A percentile compares a stretch with the other conserved stretches of the same genome.
Evolutionary conservation across 2,329 filamentous ascomycete species (phyloP).

Genomic region (Shiraia sp.): DNA sequence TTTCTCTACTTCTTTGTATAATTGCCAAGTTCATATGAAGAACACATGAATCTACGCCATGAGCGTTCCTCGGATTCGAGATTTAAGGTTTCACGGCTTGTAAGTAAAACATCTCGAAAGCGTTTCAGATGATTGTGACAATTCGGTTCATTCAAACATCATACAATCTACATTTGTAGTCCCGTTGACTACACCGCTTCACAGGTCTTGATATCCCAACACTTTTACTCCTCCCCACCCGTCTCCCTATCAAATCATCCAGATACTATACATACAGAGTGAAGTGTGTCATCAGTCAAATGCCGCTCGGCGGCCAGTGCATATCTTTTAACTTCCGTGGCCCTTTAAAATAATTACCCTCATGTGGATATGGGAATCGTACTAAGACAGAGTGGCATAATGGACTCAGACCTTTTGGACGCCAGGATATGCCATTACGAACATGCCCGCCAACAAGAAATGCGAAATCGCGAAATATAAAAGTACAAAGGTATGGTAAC

Average conservation of each 20-base stretch:
- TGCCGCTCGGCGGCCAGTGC: slow-evolving; percentile 12
- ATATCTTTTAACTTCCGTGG: slow-evolving; percentile 19
- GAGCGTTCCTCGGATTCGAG: too few species aligned
- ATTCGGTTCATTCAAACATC: neutral
- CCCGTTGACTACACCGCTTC: neutral
- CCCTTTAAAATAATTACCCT: slow-evolving; percentile 4
- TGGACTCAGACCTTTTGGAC: slow-evolving; percentile 30
- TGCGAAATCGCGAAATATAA: slow-evolving; percentile 10
- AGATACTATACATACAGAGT: slow-evolving; percentile 33
- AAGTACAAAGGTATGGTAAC: slow-evolving; percentile 1
- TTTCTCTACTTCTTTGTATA: too few species aligned
- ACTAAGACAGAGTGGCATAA: slow-evolving; percentile 12
- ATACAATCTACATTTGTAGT: neutral
- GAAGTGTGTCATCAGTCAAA: slow-evolving; percentile 26
- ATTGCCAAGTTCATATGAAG: too few species aligned
- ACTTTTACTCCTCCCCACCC: neutral
- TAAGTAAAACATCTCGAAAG: too few species aligned
- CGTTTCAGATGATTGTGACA: too few species aligned
- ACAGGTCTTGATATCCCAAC: slow-evolving; percentile 7
- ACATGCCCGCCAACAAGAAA: slow-evolving; percentile 15
- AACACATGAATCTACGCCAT: too few species aligned
- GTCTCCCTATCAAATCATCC: slow-evolving; percentile 4
- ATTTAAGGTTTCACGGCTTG: too few species aligned
- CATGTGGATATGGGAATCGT: slow-evolving; percentile 3
- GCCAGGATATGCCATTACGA: slow-evolving; percentile 35